Conservation (phyloP, 2,329 filamentous ascomycete genomes). For the Colletotrichum nymphaeae region DNA sequence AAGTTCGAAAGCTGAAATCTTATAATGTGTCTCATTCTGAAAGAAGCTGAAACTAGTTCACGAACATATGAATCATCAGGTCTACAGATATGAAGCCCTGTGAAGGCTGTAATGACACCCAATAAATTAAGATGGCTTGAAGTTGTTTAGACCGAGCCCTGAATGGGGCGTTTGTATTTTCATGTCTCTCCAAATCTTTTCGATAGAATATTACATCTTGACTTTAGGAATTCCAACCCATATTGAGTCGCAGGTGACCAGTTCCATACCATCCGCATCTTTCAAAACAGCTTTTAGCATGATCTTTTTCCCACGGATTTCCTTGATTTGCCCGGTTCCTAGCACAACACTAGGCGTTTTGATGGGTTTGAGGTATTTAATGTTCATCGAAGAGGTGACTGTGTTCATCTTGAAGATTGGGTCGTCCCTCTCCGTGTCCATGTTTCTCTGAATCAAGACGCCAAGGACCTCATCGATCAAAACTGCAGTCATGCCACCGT, state of each 20-base stretch:
- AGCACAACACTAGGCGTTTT: slow-evolving; percentile 43
- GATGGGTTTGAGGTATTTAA: slow-evolving; percentile 48
- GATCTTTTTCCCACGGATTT: slow-evolving; percentile 48
- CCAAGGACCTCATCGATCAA: slow-evolving; percentile 52
- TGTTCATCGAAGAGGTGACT: slow-evolving; percentile 49
- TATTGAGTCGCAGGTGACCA: slow-evolving; percentile 42
- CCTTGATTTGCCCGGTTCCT: slow-evolving; percentile 46
- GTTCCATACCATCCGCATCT: slow-evolving; percentile 42
- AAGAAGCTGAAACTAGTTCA: too few species aligned
- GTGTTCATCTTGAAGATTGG: slow-evolving; percentile 42
- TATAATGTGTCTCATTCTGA: too few species aligned
- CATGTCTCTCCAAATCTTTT: not conserved
- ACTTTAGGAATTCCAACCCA: slow-evolving; percentile 26
- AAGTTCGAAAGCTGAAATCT: too few species aligned
- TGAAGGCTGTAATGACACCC: too few species aligned
- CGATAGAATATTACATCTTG: slow-evolving; percentile 7
- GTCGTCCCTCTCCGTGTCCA: slow-evolving; percentile 44
- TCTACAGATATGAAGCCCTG: too few species aligned
- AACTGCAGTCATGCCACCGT: slow-evolving; percentile 50
- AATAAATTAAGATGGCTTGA: too few species aligned
- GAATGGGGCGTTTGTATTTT: not conserved
- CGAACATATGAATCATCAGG: too few species aligned
- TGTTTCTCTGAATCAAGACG: slow-evolving; percentile 49
- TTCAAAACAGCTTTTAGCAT: slow-evolving; percentile 44
- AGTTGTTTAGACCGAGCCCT: not conserved